A percentile compares a stretch with the other conserved stretches of the same genome.
Evolutionary conservation across 2,329 filamentous ascomycete species (phyloP).

Genomic region (Neocatenulostroma microsporum): DNA sequence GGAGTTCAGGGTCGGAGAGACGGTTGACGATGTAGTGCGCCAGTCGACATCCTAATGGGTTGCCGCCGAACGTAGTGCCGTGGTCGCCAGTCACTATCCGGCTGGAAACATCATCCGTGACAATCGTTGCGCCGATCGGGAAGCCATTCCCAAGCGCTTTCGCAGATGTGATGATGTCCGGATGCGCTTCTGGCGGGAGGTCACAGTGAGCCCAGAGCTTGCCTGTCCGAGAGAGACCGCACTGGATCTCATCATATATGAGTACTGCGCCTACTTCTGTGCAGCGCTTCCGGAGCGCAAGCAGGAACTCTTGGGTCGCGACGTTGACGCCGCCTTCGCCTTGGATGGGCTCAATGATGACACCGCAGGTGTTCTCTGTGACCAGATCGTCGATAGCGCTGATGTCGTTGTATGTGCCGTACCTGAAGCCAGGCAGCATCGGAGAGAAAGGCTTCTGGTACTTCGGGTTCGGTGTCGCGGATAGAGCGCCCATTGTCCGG

Average conservation of each 20-base stretch:
- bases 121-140: slow-evolving; percentile 77
- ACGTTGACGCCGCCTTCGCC: slow-evolving; percentile 90
- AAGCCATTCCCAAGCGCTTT: slow-evolving; percentile 97
- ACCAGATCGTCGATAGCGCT: slow-evolving; percentile 63
- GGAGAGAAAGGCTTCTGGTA: slow-evolving; percentile 93
- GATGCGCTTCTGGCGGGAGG: slow-evolving; percentile 72
- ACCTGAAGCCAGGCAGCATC: slow-evolving; percentile 89
- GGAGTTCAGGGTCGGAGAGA: slow-evolving; percentile 63
- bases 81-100: slow-evolving; percentile 72
- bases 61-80: slow-evolving; percentile 89
- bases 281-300: slow-evolving; percentile 75
- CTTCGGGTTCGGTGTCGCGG: slow-evolving; percentile 95
- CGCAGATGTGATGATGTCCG: slow-evolving; percentile 86
- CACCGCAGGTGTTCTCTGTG: slow-evolving; percentile 79
- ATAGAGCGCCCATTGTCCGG: slow-evolving; percentile 87
- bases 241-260: slow-evolving; percentile 97
- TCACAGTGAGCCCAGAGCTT: slow-evolving; percentile 76
- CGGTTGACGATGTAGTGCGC: slow-evolving; percentile 78
- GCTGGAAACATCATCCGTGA: slow-evolving; percentile 58
- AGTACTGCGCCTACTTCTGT: slow-evolving; percentile 80
- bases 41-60: slow-evolving; percentile 75
- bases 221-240: slow-evolving; percentile 80
- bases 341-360: slow-evolving; percentile 95
- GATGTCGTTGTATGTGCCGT: slow-evolving; percentile 79
- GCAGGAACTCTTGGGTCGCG: slow-evolving; percentile 73